Evolutionary conservation across 208 protist species (phyloP), one percentile per base, ranked within the genome.

Genomic region (Vickermania ingenoplastis): DNA sequence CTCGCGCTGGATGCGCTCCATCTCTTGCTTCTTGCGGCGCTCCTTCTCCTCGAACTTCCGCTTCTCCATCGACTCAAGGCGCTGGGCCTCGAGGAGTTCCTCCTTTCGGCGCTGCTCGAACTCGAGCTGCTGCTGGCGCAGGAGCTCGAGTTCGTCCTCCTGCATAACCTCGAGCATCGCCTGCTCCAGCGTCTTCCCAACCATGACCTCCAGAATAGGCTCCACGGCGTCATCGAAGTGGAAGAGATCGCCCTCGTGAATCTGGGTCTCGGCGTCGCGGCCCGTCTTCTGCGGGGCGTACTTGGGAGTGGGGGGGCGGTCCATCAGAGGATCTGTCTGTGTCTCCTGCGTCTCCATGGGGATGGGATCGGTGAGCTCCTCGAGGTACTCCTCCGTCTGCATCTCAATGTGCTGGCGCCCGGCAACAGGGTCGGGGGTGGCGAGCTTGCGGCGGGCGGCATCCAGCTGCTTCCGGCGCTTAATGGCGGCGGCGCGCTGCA

Each of bases 161-260:
- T 99, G 95, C 73, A 98, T 84, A 30, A 98, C 96, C 81, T 99
- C 97, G 51, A 98, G 79, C 79, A 99, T 91, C 23, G 91, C 84
- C 79, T 99, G 97, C 76, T 99, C 94, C 14, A 99, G 68, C 41
- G 94, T 98, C 83, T 99, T 99, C 54, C 96, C 95, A 3, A 98
- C 92, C 65, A 99, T 84, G 52, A 98, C 96, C 66, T 98, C 90
- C 2, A 98, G 77, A 26, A 98, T 98, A 0, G 96, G 96, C 51
- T 97, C 84, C 1, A 98, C 94, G 27, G 97, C 97, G 54, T 92
- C 80, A 66, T 99, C 96, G 64, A 99, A 99, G 79, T 97, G 86
- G 71, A 99, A 99, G 23, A 99, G 73, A 54, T 99, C 97, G 5
- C 93, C 93, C 27, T 97, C 94, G 57, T 97, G 53, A 30, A 99